Percentiles rank a stretch among this genome's conserved stretches.
Evolutionary conservation across 2,329 filamentous ascomycete species (phyloP).

Genomic region (Hypoxylon sp.): DNA sequence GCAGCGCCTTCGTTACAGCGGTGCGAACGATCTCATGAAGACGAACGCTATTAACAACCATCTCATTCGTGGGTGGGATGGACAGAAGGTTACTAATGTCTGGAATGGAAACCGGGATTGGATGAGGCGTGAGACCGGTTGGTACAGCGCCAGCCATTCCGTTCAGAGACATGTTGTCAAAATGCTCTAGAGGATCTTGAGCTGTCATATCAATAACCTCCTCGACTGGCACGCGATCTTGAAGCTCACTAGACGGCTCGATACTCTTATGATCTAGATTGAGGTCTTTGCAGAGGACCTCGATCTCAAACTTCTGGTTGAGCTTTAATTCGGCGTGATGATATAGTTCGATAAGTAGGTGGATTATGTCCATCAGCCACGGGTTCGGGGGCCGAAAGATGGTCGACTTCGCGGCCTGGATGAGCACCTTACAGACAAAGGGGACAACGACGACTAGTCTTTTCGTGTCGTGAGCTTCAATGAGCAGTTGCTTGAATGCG

Average conservation of each 20-base stretch:
- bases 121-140: conserved; percentile 81
- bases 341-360: conserved; percentile 92
- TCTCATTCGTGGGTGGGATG: conserved; percentile 85
- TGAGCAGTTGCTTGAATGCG: conserved; percentile 94
- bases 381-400: conserved; percentile 96
- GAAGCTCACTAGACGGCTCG: conserved; percentile 87
- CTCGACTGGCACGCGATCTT: conserved; percentile 78
- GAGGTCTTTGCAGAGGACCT: conserved; percentile 94
- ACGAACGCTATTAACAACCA: conserved; percentile 79
- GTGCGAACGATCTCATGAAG: conserved; percentile 83
- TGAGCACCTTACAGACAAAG: conserved; percentile 96
- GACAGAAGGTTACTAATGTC: conserved; percentile 85
- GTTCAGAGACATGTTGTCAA: conserved; percentile 86
- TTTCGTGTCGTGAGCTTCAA: conserved; percentile 94
- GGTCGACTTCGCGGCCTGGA: conserved; percentile 85
- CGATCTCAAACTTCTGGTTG: conserved; percentile 98
- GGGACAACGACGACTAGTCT: conserved; percentile 93
- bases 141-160: conserved; percentile 78
- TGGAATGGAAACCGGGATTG: conserved; percentile 84
- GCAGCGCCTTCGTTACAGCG: conserved; percentile 89
- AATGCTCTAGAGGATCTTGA: conserved; percentile 81
- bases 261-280: conserved; percentile 93
- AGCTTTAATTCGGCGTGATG: conserved; percentile 93
- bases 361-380: conserved; percentile 97
- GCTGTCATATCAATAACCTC: conserved; percentile 72